Conservation (phyloP, 129 eudicot species). For the Mikania micrantha region DNA sequence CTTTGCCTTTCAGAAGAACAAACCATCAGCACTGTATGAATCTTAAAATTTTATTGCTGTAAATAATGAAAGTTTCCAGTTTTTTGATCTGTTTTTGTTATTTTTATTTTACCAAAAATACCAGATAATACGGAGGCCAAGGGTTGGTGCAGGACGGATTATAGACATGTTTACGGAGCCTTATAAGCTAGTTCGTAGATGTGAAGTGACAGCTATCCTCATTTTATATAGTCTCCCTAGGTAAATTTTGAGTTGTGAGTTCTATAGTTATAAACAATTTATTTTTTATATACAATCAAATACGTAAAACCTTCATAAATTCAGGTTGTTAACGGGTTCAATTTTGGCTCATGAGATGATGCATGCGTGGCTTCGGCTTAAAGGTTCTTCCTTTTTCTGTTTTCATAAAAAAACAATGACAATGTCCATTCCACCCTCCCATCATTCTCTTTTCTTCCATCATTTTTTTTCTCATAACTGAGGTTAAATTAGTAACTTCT, state of each 20-base stretch:
- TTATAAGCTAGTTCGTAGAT: slow-evolving; percentile 56
- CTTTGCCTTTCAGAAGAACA: slow-evolving; percentile 99
- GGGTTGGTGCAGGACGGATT: slow-evolving; percentile 68
- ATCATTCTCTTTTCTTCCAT: background rate
- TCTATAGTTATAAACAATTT: background rate
- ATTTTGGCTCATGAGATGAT: slow-evolving; percentile 98
- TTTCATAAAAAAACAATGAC: background rate
- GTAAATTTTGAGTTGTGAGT: slow-evolving; percentile 26
- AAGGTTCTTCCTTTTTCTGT: slow-evolving; percentile 38
- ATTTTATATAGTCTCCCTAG: slow-evolving; percentile 92
- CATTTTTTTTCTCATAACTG: background rate
- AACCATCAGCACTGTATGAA: slow-evolving; percentile 79
- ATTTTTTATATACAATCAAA: slow-evolving; percentile 2
- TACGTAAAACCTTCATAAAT: background rate
- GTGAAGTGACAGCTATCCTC: slow-evolving; percentile 98
- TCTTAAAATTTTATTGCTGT: background rate
- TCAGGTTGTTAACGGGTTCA: slow-evolving; percentile 91
- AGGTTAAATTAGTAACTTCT: background rate
- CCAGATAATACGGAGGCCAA: slow-evolving; percentile 81
- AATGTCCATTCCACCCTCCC: background rate
- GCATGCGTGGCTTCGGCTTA: slow-evolving; percentile 98
- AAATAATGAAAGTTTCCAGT: background rate
- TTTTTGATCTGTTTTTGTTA: background rate
- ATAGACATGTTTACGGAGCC: slow-evolving; percentile 91
- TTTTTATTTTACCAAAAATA: slow-evolving; percentile 6